Conservation (phyloP, 495 filamentous ascomycete genomes). For the Penicillium angulare region DNA sequence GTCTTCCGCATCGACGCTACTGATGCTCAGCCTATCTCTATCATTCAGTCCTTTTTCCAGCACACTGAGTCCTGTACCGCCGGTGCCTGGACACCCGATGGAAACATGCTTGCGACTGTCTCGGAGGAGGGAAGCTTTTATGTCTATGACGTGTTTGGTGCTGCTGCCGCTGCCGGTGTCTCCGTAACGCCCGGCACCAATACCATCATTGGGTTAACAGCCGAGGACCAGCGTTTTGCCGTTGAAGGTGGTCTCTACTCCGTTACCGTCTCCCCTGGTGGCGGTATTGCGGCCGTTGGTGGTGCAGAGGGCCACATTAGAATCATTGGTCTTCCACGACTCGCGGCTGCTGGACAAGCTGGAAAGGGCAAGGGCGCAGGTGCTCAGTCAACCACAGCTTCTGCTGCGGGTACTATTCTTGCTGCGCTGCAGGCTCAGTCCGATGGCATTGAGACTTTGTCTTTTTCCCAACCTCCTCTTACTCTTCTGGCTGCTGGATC, state of each 20-base stretch:
- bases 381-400: constrained; percentile 41
- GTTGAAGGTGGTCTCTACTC: constrained; percentile 91
- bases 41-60: constrained; percentile 86
- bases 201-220: constrained; percentile 74
- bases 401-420: constrained; percentile 78
- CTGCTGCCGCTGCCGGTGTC: constrained; percentile 71
- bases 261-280: constrained; percentile 74
- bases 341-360: constrained; percentile 41
- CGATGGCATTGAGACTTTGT: constrained; percentile 82
- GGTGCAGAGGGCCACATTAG: constrained; percentile 82
- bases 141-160: constrained; percentile 90
- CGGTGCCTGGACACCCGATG: constrained; percentile 86
- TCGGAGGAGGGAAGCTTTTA: constrained; percentile 85
- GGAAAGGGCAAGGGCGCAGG: constrained; percentile 36
- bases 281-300: constrained; percentile 77
- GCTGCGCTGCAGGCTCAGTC: constrained; percentile 65
- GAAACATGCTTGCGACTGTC: constrained; percentile 84
- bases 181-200: constrained; percentile 66
- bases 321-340: constrained; percentile 77
- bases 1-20: constrained; percentile 77
- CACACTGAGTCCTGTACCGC: constrained; percentile 87
- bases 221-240: constrained; percentile 80
- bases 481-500: constrained; percentile 82
- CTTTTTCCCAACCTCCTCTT: constrained; percentile 73
- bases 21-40: constrained; percentile 64